phyloP scores from a whole-genome alignment of 208 protist species.

The Trypanosoma lewisi region DNA sequence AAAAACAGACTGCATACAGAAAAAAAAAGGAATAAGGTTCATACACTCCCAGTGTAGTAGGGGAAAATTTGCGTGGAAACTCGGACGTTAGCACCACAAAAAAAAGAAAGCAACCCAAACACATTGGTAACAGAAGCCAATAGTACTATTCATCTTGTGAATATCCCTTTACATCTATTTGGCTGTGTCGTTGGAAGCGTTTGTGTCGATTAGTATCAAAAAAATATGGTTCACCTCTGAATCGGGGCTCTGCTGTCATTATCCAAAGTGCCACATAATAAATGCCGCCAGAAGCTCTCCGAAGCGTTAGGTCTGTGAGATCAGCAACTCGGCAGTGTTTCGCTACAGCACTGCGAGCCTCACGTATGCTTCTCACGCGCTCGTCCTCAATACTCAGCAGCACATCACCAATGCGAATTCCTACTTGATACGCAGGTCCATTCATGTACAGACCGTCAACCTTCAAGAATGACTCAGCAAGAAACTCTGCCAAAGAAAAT shows the following conservation, averaged over 20 bases:
- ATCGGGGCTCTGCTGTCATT: constrained; percentile 49
- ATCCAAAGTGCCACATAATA: constrained; percentile 47
- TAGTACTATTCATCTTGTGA: background rate
- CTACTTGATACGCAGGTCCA: constrained; percentile 49
- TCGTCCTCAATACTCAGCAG: constrained; percentile 34
- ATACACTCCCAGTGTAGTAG: too few relatives aligned
- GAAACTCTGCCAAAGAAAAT: constrained; percentile 41
- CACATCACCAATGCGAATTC: constrained; percentile 47
- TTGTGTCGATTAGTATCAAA: constrained; percentile 18
- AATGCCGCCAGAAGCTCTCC: constrained; percentile 1
- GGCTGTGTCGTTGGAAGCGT: background rate
- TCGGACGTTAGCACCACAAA: too few relatives aligned
- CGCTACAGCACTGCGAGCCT: constrained; percentile 31
- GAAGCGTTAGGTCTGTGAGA: constrained; percentile 38
- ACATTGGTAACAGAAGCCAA: constrained; percentile 1
- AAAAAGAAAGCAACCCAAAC: too few relatives aligned
- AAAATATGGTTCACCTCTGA: constrained; percentile 41
- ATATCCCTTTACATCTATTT: background rate
- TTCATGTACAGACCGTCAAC: constrained; percentile 41
- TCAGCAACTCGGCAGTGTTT: constrained; percentile 31
- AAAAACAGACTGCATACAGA: too few relatives aligned
- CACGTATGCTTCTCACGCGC: constrained; percentile 30
- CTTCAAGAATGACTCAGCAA: constrained; percentile 22
- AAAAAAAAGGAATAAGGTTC: too few relatives aligned
- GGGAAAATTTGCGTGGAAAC: too few relatives aligned